Evolutionary conservation across 2,329 filamentous ascomycete genomes (phyloP), one percentile per base, ranked within the genome.

Genomic region (Ceratocystis harringtonii): DNA sequence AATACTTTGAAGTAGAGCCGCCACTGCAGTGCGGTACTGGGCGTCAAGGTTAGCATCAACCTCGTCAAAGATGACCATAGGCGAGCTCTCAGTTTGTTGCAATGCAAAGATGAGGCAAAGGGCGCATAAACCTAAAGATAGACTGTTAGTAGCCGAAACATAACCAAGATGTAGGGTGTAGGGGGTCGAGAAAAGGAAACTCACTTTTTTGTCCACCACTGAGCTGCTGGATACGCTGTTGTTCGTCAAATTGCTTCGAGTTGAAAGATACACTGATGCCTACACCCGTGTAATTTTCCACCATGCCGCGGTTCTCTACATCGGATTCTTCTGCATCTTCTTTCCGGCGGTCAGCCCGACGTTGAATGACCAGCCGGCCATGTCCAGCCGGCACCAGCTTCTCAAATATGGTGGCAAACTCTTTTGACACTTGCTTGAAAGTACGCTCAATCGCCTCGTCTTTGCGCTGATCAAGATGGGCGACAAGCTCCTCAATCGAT

Each of bases 101-200:
- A 99, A 95, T n/a, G 94, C 94, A 74, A 99, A 99, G 70, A 99
- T 95, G 63, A 99, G 84, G 57, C 94, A 95, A n/a, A 99, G 84
- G 8, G 94, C 94, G 75, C 92, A 97, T 68, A 97, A 80, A 83
- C 90, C 89, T 91, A 69, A 62, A n/a, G 1, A 36, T 58, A 36
- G 68, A 57, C 68, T 63, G 68, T 71, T 68, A 72, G 69, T 69
- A 63, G n/a, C 22, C 12, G 10, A 58, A 45, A 12, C n/a, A 8
- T n/a, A 30, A 65, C 10, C 3, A 61, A 22, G 41, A 36, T 22
- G 41, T 15, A 52, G 10, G 10, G 19, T 22, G 41, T 15, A 52
- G 10, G 10, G 19, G 22, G 22, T 22, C 4, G 12, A 48, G 30
- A 62, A 44, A 22, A 12, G 60, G n/a, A n/a, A 36, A 78, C 86